These are phyloP conservation scores for Ustilago bromivora DNA, from an alignment of 1,284 basidiomycete genomes.

Conservation along the genomic window DNA sequence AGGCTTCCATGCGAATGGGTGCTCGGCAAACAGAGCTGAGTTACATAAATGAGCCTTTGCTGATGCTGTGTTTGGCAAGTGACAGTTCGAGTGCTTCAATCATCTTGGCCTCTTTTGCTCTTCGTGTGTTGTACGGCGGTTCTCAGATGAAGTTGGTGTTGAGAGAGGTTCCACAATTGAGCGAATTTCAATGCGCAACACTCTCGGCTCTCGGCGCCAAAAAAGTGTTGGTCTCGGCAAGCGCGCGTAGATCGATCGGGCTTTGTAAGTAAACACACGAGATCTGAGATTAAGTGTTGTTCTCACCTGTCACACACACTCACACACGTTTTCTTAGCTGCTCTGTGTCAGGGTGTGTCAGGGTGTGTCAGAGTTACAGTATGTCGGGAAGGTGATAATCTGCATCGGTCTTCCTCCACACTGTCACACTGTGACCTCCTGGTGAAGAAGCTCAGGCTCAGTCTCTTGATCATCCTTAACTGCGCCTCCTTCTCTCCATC, in stretches of 20 bases:
- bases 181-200: no score
- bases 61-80: slow-evolving; percentile 18
- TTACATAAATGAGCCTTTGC: slow-evolving; percentile 2
- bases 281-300: slow-evolving; percentile 7
- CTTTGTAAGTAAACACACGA: neutral
- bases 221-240: slow-evolving; percentile 14
- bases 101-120: neutral
- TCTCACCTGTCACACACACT: slow-evolving; percentile 9
- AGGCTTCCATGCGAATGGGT: slow-evolving; percentile 2
- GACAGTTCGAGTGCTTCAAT: neutral
- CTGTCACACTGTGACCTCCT: slow-evolving; percentile 5
- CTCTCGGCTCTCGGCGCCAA: no score
- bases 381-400: no score
- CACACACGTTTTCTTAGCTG: no score
- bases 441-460: neutral
- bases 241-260: slow-evolving; percentile 8
- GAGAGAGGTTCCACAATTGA: slow-evolving; percentile 16
- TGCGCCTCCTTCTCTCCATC: slow-evolving; percentile 1
- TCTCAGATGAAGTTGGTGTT: slow-evolving; percentile 11
- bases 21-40: slow-evolving; percentile 13
- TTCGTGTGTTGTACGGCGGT: neutral
- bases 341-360: no score
- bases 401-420: neutral
- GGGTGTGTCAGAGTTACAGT: no score
- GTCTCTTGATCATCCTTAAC: neutral